phyloP scores from a whole-genome alignment of 2,329 filamentous ascomycete genomes.

The Trichoderma citrinoviride region DNA sequence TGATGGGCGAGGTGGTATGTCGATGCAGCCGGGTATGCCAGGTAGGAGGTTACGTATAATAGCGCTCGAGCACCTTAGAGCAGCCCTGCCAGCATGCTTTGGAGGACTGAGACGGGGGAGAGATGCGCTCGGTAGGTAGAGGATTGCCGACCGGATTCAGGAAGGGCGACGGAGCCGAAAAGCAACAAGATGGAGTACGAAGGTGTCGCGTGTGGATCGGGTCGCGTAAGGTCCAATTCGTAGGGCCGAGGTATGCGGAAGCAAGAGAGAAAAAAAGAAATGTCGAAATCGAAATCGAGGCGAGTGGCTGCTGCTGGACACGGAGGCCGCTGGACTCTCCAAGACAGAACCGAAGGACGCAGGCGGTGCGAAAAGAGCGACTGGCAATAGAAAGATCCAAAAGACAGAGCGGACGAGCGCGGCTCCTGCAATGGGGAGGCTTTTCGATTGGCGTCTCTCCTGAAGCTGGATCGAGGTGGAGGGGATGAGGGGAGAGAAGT shows the following conservation, averaged over 20 bases:
- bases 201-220: conserved; percentile 1
- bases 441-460: background rate
- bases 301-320: background rate
- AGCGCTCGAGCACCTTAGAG: background rate
- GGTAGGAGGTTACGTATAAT: background rate
- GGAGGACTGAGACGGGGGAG: background rate
- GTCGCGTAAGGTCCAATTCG: background rate
- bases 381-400: conserved; percentile 3
- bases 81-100: conserved; percentile 13
- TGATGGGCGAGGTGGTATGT: conserved; percentile 23
- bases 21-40: background rate
- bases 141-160: background rate
- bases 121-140: background rate
- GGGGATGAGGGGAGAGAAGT: background rate
- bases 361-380: conserved; percentile 9
- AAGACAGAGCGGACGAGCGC: background rate
- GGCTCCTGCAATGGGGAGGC: background rate
- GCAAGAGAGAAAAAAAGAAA: background rate
- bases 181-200: conserved; percentile 4
- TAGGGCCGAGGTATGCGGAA: background rate
- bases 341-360: background rate
- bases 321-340: background rate
- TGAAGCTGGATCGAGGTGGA: background rate
- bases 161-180: background rate
- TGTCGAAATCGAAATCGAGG: background rate